Evolutionary conservation across 2,329 filamentous ascomycete genomes (phyloP).

Genomic region (Ophiognomonia clavigignenti-juglandacearum): DNA sequence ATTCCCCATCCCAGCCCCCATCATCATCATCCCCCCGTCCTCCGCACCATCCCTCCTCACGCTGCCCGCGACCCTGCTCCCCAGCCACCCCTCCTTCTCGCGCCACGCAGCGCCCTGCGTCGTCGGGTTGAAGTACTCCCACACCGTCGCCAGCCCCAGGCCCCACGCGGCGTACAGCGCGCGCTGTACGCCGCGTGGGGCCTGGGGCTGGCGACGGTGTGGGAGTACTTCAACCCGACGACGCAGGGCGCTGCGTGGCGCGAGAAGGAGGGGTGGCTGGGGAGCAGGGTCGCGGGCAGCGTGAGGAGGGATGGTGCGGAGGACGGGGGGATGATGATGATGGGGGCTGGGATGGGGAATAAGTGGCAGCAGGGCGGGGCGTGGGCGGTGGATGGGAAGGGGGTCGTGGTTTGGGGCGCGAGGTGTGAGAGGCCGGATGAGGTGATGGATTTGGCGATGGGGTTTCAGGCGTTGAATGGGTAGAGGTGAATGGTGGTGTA

Average conservation of each 20-base stretch:
- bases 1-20: conserved; percentile 37
- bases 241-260: conserved; percentile 49
- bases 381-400: conserved; percentile 45
- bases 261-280: conserved; percentile 51
- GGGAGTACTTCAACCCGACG: conserved; percentile 49
- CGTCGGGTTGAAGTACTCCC: conserved; percentile 49
- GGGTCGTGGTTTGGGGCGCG: conserved; percentile 45
- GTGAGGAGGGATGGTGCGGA: conserved; percentile 28
- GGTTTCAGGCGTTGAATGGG: conserved; percentile 30
- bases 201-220: conserved; percentile 44
- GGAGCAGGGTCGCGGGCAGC: conserved; percentile 43
- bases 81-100: conserved; percentile 51
- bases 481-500: conserved; percentile 17
- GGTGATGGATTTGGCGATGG: conserved; percentile 49
- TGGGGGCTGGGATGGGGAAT: conserved; percentile 37
- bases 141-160: conserved; percentile 44
- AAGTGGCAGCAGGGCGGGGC: conserved; percentile 53
- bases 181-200: conserved; percentile 56
- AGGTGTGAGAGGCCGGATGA: conserved; percentile 45
- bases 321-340: conserved; percentile 35
- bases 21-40: conserved; percentile 35
- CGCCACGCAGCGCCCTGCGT: conserved; percentile 49
- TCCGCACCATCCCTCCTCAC: conserved; percentile 28
- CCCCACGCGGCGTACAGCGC: conserved; percentile 57
- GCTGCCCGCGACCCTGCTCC: conserved; percentile 43